Conservation (phyloP, 1,284 basidiomycete species). For the Boletus sp. region DNA sequence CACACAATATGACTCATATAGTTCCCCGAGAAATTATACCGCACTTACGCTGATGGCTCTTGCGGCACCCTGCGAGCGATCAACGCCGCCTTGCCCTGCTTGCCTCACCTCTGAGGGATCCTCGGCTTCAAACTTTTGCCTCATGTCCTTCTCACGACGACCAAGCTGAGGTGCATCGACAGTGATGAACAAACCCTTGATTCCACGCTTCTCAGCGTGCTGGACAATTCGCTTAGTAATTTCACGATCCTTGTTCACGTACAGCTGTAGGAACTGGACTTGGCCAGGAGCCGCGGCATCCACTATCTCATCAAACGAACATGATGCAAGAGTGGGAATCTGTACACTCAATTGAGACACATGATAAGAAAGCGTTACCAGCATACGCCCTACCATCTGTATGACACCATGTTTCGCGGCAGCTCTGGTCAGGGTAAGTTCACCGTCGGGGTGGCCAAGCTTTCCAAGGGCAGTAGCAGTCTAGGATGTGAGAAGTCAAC, state of each 20-base stretch:
- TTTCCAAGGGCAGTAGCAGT: constrained; percentile 83
- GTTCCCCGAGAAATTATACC: not conserved
- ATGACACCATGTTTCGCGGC: constrained; percentile 78
- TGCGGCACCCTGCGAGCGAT: constrained; percentile 88
- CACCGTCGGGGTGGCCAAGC: constrained; percentile 91
- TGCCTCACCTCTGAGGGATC: constrained; percentile 70
- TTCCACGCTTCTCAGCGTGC: constrained; percentile 79
- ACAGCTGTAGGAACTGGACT: constrained; percentile 77
- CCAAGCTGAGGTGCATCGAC: constrained; percentile 93
- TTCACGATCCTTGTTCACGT: constrained; percentile 78
- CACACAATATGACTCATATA: constrained; percentile 1
- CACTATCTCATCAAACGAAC: constrained; percentile 87
- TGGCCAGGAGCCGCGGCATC: constrained; percentile 74
- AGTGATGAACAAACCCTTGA: constrained; percentile 87
- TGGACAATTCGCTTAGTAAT: constrained; percentile 81
- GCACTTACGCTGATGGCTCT: constrained; percentile 81
- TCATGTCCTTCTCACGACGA: constrained; percentile 91
- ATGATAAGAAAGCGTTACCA: not conserved
- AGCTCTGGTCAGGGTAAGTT: constrained; percentile 81
- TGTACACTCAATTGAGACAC: constrained; percentile 26
- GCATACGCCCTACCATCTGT: constrained; percentile 66
- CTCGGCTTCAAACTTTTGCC: constrained; percentile 89
- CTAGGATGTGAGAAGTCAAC: constrained; percentile 34
- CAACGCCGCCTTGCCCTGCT: constrained; percentile 56
- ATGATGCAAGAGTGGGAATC: constrained; percentile 87